Base-by-base conservation (phyloP, 805 yeast genomes). In the Starmerella apis region DNA sequence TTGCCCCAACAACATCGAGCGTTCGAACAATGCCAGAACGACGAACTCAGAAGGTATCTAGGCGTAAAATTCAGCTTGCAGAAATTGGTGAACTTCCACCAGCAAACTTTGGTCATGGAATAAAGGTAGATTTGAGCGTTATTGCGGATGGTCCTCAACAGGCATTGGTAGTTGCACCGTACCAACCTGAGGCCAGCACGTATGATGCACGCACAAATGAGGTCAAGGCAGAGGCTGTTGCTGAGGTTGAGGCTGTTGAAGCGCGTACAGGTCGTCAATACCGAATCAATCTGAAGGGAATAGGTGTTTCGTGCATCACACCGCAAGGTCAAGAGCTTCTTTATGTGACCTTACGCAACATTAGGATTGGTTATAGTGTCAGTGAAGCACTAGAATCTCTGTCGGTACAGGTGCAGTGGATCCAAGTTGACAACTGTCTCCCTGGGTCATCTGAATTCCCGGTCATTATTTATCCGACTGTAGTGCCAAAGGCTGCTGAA, bases 101-200 rank as follows among this genome's bases (percentile, higher is more conserved):
- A 0, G 84, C 90, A 78, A 76, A 84, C 57, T 62, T 90, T 31
- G 59, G 56, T 18, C 16, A 43, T 16, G 56, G 52, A 8, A 82
- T 86, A 1, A 69, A 72, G 1, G 88, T 86, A 25, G 96, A 87
- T 59, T 69, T 94, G 59, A 86, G 87, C 61, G 96, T 92, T 16
- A 81, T 86, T 37, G 97, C 96, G 0, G 97, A 92, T 69, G 98
- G 97, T 0, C 95, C 96, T 0, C 80, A 88, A 1, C 96, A 86
- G 65, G 81, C 95, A 0, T 73, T 92, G 55, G 82, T 86, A 4
- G 81, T 92, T 3, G 76, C 94, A 1, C 80, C 84, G 49, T 86
- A 86, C 61, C 92, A 86, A 58, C 82, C 88, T 6, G 76, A 80
- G 2, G 73, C 77, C 5, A 84, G 95, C 63, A 65, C 86, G 62